Evolutionary conservation across 805 yeast species (phyloP).

Genomic region (Kuraishia ogatae): DNA sequence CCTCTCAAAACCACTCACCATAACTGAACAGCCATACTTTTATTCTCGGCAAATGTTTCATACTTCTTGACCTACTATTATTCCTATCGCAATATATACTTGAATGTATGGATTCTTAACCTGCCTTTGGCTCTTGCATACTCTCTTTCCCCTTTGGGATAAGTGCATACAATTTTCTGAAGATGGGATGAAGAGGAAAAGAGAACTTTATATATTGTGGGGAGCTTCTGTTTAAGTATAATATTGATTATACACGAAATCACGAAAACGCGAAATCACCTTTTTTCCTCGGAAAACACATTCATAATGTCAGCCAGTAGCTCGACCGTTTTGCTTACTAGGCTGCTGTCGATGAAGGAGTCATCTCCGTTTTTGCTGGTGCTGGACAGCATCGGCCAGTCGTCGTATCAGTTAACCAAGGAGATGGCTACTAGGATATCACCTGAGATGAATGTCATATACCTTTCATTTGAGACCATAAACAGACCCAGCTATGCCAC

Average conservation of each 20-base stretch:
- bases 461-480: constrained; percentile 62
- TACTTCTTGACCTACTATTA: too few relatives aligned
- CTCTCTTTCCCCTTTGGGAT: neutral
- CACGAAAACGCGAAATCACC: too few relatives aligned
- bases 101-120: neutral
- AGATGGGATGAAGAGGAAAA: neutral
- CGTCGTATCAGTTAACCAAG: constrained; percentile 43
- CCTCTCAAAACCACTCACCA: neutral
- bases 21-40: neutral
- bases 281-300: too few relatives aligned
- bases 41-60: neutral
- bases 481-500: constrained; percentile 40
- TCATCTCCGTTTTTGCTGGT: constrained; percentile 63
- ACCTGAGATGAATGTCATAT: constrained; percentile 30
- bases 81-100: neutral
- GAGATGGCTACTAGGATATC: constrained; percentile 45
- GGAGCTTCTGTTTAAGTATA: neutral
- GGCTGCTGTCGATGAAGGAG: constrained; percentile 68
- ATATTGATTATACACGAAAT: too few relatives aligned
- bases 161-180: neutral
- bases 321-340: constrained; percentile 47
- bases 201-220: neutral
- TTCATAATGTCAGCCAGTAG: neutral
- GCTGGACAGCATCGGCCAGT: constrained; percentile 63
- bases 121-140: neutral